Base-by-base conservation (phyloP, 768 basidiomycete species). In the Suillus fuscotomentosus region DNA sequence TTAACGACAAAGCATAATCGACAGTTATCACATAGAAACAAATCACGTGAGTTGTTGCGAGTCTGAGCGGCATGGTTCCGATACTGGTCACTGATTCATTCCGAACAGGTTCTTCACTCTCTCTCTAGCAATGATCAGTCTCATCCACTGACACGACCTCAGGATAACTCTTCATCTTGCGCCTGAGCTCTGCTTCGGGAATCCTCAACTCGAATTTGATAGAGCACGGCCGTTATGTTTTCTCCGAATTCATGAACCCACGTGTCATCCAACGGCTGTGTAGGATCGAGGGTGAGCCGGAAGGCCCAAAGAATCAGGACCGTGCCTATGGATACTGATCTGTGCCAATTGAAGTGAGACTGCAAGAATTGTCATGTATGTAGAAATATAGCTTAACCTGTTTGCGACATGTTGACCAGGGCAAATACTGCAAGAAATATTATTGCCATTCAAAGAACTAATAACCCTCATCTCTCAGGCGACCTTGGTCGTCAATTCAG, bases 251-350 rank as follows among this genome's bases (percentile, higher is more conserved):
- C 1, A 82, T 79, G 70, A 87, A 86, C 9, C 84, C 84, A 27
- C 7, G 80, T 83, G 68, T 86, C 83, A 4, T 83, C 84, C 70
- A 89, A 86, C 85, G 78, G 7, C 84, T 72, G n/a, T 31, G 27
- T 51, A 27, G 17, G 27, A 31, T 31, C 50, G 8, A 51, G 50
- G 9, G 50, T 51, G 50, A 51, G 50, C 27, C 2, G 50, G 87
- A 51, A 51, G 27, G 50, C 50, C 50, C 50, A 51, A 31, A 51
- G 50, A 51, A 51, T 51, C 5, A 51, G 76, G 0, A 85, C 85
- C 0, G 86, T 83, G 70, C 85, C 87, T 59, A 88, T 74, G 69
- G 85, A 86, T 1, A 89, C 75, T 1, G 87, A 88, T 5, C 85
- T 73, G 27, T 24, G 82, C 62, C 17, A 64, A 39, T 10, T 13